Conservation (phyloP, 768 basidiomycete genomes). For the Suillus weaverae region DNA sequence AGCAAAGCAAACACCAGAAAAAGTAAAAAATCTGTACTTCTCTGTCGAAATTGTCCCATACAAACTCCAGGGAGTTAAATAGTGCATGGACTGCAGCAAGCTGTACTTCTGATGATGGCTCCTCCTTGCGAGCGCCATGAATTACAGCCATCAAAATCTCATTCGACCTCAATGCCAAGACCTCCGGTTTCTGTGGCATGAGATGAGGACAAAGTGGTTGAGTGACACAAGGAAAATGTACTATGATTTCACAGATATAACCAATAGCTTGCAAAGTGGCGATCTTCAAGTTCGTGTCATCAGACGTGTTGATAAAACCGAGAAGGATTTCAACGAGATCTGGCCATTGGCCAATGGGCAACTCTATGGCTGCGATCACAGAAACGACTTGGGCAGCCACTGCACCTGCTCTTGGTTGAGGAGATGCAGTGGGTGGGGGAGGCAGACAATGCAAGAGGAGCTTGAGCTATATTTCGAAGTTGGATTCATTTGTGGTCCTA, state of each 20-base stretch:
- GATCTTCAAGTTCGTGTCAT: slow-evolving; percentile 74
- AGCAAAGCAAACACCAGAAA: not conserved
- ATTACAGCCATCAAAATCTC: slow-evolving; percentile 98
- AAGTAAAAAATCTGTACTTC: slow-evolving; percentile 56
- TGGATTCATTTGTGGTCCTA: too few relatives aligned
- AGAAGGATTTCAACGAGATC: slow-evolving; percentile 88
- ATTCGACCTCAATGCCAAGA: slow-evolving; percentile 85
- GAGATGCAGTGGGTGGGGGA: too few relatives aligned
- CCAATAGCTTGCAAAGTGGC: slow-evolving; percentile 94
- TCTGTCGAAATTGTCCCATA: slow-evolving; percentile 95
- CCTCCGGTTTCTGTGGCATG: slow-evolving; percentile 78
- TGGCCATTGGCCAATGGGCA: slow-evolving; percentile 85
- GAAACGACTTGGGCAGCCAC: slow-evolving; percentile 94
- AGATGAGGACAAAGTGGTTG: slow-evolving; percentile 10
- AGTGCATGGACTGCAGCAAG: slow-evolving; percentile 90
- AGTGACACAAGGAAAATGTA: slow-evolving; percentile 45
- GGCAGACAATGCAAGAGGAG: too few relatives aligned
- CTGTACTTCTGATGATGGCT: slow-evolving; percentile 88
- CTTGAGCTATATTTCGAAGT: too few relatives aligned
- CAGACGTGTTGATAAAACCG: slow-evolving; percentile 76
- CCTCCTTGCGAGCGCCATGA: slow-evolving; percentile 96
- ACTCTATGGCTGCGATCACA: slow-evolving; percentile 89
- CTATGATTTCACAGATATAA: slow-evolving; percentile 95
- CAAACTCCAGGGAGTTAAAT: slow-evolving; percentile 95
- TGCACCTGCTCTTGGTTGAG: slow-evolving; percentile 68